Base-by-base conservation (phyloP, 495 filamentous ascomycete species). In the Trichoderma orchidacearum region DNA sequence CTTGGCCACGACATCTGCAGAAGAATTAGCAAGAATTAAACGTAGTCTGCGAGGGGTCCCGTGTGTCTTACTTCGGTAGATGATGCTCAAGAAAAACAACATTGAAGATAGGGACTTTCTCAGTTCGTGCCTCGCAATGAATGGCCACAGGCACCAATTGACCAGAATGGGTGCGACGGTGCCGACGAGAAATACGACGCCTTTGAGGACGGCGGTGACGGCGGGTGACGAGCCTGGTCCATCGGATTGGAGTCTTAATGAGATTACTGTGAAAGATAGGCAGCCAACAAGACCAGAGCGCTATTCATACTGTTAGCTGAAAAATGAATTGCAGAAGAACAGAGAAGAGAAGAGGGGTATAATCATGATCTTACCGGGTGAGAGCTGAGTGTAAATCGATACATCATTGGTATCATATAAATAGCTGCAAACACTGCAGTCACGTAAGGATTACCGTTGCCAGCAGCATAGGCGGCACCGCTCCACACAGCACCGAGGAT, bases 101-200 rank as follows among this genome's bases (percentile, higher is more conserved):
- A 78, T 81, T 7, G 70, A 59, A 7, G 77, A 72, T 5, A 80
- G 55, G 0, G 77, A 75, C 56, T 82, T 81, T 28, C 79, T 64
- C 17, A 82, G 69, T 57, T 82, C 78, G 61, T 82, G 78, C 7
- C 79, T 66, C 18, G 79, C 79, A 5, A 82, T 70, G 51, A 82
- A 82, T 36, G 79, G 79, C 79, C 79, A 82, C 18, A 82, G 66
- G 7, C 79, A 53, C 79, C 78, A 82, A 61, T 81, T 82, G 9
- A 80, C 69, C 1, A 77, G 56, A 17, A 82, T 65, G 3, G 79
- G 74, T 0, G 72, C 68, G 0, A 78, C 69, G 27, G 79, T 69
- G 0, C 79, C 79, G 31, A 77, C 58, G 1, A 80, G 64, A 59
- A 82, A 70, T 2, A 75, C 71, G 4, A 72, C 54, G 3, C 77